Conservation (phyloP, 1,139 yeast species). For the Geotrichum carabidarum region DNA sequence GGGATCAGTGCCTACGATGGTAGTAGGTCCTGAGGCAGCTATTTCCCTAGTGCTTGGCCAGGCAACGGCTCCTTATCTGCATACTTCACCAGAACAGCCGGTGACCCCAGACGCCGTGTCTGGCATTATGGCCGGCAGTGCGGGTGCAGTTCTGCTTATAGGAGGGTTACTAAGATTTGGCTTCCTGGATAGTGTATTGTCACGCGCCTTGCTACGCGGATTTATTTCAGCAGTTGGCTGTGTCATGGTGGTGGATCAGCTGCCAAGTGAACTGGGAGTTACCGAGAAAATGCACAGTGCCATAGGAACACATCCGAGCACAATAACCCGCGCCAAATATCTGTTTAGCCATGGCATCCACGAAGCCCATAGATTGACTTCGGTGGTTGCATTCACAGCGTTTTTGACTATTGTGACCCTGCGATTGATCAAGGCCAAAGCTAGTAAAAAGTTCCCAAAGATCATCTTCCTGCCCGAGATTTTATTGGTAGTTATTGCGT, state of each 20-base stretch:
- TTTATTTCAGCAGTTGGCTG: constrained; percentile 91
- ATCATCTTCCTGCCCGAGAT: constrained; percentile 70
- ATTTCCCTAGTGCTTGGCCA: constrained; percentile 88
- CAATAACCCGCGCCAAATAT: constrained; percentile 64
- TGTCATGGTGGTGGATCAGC: constrained; percentile 78
- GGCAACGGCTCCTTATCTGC: constrained; percentile 57
- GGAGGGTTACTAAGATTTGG: constrained; percentile 85
- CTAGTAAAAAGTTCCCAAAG: constrained; percentile 4
- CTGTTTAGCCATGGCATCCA: constrained; percentile 42
- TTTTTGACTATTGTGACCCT: constrained; percentile 33
- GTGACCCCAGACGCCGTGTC: constrained; percentile 65
- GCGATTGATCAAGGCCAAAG: constrained; percentile 25
- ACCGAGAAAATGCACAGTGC: constrained; percentile 38
- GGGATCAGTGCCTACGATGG: constrained; percentile 94
- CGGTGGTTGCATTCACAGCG: constrained; percentile 35
- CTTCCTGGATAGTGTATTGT: constrained; percentile 77
- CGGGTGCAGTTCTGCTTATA: constrained; percentile 69
- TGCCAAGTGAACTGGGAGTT: constrained; percentile 68
- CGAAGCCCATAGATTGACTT: constrained; percentile 36
- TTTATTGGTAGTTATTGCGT: constrained; percentile 59
- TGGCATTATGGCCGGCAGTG: constrained; percentile 66
- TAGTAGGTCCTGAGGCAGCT: constrained; percentile 96
- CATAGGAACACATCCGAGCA: constrained; percentile 64
- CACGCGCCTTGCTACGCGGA: constrained; percentile 78
- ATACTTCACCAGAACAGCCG: constrained; percentile 20